phyloP scores from a whole-genome alignment of 768 basidiomycete genomes.

The Lentinula lateritia region DNA sequence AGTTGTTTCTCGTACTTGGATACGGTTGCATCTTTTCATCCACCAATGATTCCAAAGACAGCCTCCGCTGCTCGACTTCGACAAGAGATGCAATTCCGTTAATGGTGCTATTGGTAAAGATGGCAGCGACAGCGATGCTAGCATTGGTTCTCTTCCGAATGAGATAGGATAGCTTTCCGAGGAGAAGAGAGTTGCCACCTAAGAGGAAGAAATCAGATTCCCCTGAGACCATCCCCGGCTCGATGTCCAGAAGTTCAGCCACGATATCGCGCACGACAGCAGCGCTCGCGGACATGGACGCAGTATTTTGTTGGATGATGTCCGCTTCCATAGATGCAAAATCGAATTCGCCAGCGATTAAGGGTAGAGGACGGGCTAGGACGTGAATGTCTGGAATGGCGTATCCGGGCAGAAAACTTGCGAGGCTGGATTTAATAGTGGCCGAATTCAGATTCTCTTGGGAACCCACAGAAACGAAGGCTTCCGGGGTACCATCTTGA shows the following conservation, averaged over 20 bases:
- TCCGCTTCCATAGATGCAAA: constrained; percentile 25
- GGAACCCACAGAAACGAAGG: constrained; percentile 27
- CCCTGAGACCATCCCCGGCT: constrained; percentile 20
- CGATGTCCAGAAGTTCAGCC: constrained; percentile 25
- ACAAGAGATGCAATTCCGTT: constrained; percentile 33
- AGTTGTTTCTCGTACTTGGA: constrained; percentile 5
- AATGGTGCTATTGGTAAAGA: constrained; percentile 38
- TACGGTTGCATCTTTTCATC: not conserved
- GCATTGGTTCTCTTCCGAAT: constrained; percentile 34
- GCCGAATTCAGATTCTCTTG: constrained; percentile 13
- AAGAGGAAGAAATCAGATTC: constrained; percentile 39
- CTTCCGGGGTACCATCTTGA: constrained; percentile 28
- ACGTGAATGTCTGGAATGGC: constrained; percentile 32
- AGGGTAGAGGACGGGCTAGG: constrained; percentile 19
- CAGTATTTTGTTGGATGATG: constrained; percentile 14
- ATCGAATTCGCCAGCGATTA: constrained; percentile 20
- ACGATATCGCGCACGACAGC: constrained; percentile 31
- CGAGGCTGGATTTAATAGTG: constrained; percentile 17
- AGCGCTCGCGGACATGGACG: constrained; percentile 24
- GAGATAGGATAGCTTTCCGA: constrained; percentile 39
- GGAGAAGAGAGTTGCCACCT: constrained; percentile 39
- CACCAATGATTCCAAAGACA: constrained; percentile 8
- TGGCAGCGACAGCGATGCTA: constrained; percentile 27
- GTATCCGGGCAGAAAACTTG: constrained; percentile 30
- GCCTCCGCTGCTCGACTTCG: constrained; percentile 20